A percentile compares a stretch with the other conserved stretches of the same genome.
These are phyloP conservation scores for Thelonectria olida DNA, from an alignment of 2,329 filamentous ascomycete genomes.

Conservation along the genomic window DNA sequence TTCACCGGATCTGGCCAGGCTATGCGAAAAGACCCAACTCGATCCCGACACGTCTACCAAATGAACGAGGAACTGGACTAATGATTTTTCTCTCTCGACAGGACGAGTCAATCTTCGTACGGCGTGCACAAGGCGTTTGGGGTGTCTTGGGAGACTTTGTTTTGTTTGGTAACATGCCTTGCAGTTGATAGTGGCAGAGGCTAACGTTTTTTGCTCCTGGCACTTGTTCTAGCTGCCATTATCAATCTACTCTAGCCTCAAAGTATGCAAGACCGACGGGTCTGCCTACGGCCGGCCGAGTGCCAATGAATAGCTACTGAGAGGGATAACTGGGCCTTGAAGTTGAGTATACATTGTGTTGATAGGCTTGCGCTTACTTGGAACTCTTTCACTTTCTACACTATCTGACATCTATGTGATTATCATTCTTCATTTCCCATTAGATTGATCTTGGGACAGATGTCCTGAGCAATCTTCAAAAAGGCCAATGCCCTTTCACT, in stretches of 20 bases:
- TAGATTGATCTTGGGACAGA: constrained; percentile 57
- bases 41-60: constrained; percentile 87
- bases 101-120: constrained; percentile 32
- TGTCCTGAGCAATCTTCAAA: constrained; percentile 69
- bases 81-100: constrained; percentile 45
- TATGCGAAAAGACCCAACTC: constrained; percentile 91
- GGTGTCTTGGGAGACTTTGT: constrained; percentile 38
- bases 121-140: constrained; percentile 37
- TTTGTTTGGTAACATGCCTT: constrained; percentile 49
- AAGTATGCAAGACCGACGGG: constrained; percentile 35
- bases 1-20: constrained; percentile 95
- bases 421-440: constrained; percentile 14
- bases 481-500: constrained; percentile 80
- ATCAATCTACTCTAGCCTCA: constrained; percentile 22
- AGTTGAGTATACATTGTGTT: constrained; percentile 26
- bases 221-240: constrained; percentile 34
- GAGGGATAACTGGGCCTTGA: constrained; percentile 15
- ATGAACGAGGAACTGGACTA: constrained; percentile 78
- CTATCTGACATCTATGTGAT: constrained; percentile 9
- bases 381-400: neutral
- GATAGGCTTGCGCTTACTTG: constrained; percentile 20
- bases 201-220: constrained; percentile 50
- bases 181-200: constrained; percentile 48
- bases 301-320: constrained; percentile 34
- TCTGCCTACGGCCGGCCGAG: constrained; percentile 20